Conservation (phyloP, 1,284 basidiomycete genomes). For the Leccinum fuscescens region DNA sequence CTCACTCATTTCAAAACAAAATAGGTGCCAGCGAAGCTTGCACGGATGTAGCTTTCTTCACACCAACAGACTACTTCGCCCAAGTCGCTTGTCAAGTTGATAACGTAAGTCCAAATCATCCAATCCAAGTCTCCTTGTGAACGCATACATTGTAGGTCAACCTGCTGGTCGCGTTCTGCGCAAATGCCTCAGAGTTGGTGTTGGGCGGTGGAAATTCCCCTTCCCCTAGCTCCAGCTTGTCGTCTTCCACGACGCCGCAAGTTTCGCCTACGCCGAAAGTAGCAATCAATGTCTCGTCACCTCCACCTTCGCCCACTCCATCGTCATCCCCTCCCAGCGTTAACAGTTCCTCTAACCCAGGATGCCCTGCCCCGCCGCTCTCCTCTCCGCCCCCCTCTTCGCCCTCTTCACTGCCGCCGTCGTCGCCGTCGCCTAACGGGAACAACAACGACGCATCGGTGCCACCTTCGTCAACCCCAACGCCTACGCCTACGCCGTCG, state of each 20-base stretch:
- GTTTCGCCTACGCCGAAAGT: background rate
- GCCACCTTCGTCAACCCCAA: background rate
- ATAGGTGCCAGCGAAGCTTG: conserved; percentile 26
- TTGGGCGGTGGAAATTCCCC: background rate
- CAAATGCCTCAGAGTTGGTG: conserved; percentile 22
- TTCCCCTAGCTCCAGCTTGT: background rate
- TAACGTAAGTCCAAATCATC: conserved; percentile 23
- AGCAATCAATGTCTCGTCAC: background rate
- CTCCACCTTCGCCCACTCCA: background rate
- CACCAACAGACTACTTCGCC: conserved; percentile 38
- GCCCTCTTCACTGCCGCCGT: background rate
- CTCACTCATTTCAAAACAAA: background rate
- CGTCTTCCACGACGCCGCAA: background rate
- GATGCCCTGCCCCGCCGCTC: background rate
- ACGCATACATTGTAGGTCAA: conserved; percentile 20
- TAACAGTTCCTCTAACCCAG: background rate
- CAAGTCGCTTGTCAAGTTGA: conserved; percentile 37
- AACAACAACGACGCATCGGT: background rate
- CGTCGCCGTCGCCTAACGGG: background rate
- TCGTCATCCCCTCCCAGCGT: background rate
- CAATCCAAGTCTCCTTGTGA: background rate
- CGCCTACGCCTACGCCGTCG: background rate
- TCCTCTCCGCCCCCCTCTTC: background rate
- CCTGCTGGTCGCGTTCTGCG: conserved; percentile 29
- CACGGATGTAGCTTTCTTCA: conserved; percentile 37